Conservation (phyloP, 2,329 filamentous ascomycete genomes). For the Neoarthrinium moseri region DNA sequence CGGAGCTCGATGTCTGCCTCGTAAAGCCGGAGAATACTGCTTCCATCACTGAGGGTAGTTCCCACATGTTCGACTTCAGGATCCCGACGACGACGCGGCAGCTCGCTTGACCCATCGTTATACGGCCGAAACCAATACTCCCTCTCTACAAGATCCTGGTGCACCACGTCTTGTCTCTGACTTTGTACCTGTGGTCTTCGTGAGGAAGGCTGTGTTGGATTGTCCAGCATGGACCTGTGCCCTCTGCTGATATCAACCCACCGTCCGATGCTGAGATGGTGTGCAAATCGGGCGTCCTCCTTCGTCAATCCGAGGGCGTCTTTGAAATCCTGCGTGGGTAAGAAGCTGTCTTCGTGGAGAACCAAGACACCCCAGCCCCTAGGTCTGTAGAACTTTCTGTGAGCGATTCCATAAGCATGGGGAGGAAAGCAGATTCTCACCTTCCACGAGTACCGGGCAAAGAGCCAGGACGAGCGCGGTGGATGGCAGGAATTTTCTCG, state of each 20-base stretch:
- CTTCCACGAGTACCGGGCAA: conserved; percentile 8
- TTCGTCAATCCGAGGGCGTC: conserved; percentile 29
- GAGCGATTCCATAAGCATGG: conserved; percentile 18
- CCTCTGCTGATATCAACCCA: conserved; percentile 25
- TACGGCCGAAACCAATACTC: conserved; percentile 7
- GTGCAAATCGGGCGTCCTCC: conserved; percentile 18
- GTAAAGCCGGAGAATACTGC: conserved; percentile 46
- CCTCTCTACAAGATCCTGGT: conserved; percentile 1
- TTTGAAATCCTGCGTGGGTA: conserved; percentile 23
- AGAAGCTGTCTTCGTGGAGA: conserved; percentile 42
- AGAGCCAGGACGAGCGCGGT: conserved; percentile 1
- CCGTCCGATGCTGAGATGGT: conserved; percentile 14
- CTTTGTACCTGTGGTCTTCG: conserved; percentile 10
- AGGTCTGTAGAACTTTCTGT: conserved; percentile 15
- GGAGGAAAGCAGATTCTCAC: conserved; percentile 21
- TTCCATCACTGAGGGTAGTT: conserved; percentile 13
- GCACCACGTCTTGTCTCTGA: neutral
- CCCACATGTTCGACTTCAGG: conserved; percentile 7
- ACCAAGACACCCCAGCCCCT: conserved; percentile 50
- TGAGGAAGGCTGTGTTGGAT: conserved; percentile 24
- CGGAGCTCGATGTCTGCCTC: conserved; percentile 48
- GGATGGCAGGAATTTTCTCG: conserved; percentile 15
- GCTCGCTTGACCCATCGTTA: too few relatives aligned
- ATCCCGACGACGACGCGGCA: too few relatives aligned
- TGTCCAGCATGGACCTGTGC: conserved; percentile 20